Percentiles rank a stretch among this genome's conserved stretches.
phyloP scores from a whole-genome alignment of 805 yeast species.

The Starmerella apis region DNA sequence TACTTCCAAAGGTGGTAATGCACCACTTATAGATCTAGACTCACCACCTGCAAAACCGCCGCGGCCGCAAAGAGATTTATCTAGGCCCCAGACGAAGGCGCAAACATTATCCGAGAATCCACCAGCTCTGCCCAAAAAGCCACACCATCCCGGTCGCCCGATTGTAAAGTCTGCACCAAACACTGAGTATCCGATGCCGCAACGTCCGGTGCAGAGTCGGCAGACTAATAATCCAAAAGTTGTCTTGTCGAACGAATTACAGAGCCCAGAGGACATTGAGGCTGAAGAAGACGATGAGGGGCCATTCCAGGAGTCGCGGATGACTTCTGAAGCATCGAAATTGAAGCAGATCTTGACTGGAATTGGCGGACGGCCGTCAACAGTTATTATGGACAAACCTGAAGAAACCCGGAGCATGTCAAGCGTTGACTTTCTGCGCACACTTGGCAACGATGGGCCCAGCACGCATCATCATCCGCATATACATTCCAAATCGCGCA shows the following conservation, averaged over 20 bases:
- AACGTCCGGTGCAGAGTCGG: conserved; percentile 4
- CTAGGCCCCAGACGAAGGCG: background rate
- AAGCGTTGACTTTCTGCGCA: conserved; percentile 32
- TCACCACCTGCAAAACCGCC: conserved; percentile 6
- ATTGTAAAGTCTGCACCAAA: background rate
- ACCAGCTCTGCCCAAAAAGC: conserved; percentile 5
- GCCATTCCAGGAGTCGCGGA: conserved; percentile 3
- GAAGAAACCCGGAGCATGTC: conserved; percentile 27
- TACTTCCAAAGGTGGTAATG: background rate
- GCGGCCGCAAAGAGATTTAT: background rate
- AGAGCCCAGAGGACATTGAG: conserved; percentile 9
- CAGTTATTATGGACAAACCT: conserved; percentile 28
- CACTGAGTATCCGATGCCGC: conserved; percentile 5
- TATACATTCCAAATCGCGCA: conserved; percentile 1
- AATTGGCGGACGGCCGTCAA: conserved; percentile 29
- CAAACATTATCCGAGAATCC: background rate
- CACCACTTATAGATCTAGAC: conserved; percentile 4
- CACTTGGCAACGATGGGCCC: conserved; percentile 26
- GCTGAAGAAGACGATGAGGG: background rate
- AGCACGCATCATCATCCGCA: conserved; percentile 8
- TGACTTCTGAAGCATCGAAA: conserved; percentile 20
- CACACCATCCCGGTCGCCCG: background rate
- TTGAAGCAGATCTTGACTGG: conserved; percentile 32
- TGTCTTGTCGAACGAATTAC: background rate
- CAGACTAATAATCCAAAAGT: background rate